Percentiles rank a stretch among this genome's conserved stretches.
Conservation (phyloP, 1,139 yeast genomes). For the Yamadazyma sp. region DNA sequence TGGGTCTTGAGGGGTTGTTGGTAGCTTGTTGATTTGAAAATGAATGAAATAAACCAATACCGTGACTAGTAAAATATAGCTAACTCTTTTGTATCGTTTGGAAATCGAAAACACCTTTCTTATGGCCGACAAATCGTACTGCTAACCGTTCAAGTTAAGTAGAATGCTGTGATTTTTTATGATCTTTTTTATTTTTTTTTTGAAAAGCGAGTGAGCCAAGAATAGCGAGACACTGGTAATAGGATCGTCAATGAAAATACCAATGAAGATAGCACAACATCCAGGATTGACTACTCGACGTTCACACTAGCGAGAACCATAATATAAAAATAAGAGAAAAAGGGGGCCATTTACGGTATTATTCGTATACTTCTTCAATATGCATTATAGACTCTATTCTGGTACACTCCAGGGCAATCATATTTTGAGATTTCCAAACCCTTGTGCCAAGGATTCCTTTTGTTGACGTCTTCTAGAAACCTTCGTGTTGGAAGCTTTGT, state of each 20-base stretch:
- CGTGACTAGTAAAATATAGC: neutral
- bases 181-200: too few species aligned
- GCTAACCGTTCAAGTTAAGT: too few species aligned
- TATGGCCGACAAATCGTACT: neutral
- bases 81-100: neutral
- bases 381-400: neutral
- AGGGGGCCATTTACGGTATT: too few species aligned
- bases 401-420: neutral
- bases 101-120: neutral
- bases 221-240: too few species aligned
- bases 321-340: too few species aligned
- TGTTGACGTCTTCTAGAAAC: slow-evolving; percentile 50
- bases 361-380: too few species aligned
- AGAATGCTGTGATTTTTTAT: too few species aligned
- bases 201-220: neutral
- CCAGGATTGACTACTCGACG: too few species aligned
- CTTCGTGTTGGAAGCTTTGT: slow-evolving; percentile 64
- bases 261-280: too few species aligned
- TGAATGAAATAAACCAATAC: neutral
- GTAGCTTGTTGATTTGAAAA: neutral
- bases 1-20: neutral
- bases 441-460: slow-evolving; percentile 3
- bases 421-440: slow-evolving; percentile 13
- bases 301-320: too few species aligned
- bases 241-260: too few species aligned